phyloP scores from a whole-genome alignment of 345 rosid species.

The Combretum micranthum region DNA sequence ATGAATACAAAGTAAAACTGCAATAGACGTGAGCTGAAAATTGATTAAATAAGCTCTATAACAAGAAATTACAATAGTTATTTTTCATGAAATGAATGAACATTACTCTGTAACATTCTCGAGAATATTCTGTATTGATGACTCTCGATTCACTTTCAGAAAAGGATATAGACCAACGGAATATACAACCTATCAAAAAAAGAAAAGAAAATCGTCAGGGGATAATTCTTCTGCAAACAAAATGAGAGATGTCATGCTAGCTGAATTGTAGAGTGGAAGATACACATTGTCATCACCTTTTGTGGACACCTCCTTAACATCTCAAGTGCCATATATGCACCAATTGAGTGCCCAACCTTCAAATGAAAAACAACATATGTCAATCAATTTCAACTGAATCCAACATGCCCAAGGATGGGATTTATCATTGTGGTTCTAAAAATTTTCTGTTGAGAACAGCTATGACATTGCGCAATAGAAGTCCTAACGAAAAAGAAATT shows the following conservation, averaged over 20 bases:
- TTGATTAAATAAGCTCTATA: background rate
- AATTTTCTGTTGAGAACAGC: too few relatives aligned
- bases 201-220: slow-evolving; percentile 7
- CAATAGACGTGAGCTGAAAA: too few relatives aligned
- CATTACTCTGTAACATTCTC: slow-evolving; percentile 51
- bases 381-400: background rate
- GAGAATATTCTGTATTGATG: slow-evolving; percentile 41
- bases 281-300: slow-evolving; percentile 34
- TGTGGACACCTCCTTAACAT: slow-evolving; percentile 41
- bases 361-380: background rate
- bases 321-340: slow-evolving; percentile 62
- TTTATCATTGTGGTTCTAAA: too few relatives aligned
- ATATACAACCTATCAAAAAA: slow-evolving; percentile 36
- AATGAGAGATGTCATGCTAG: background rate
- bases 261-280: slow-evolving; percentile 2
- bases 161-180: slow-evolving; percentile 75
- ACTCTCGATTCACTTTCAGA: slow-evolving; percentile 49
- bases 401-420: too few relatives aligned
- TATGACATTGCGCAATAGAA: too few relatives aligned
- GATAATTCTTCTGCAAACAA: background rate
- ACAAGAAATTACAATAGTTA: background rate
- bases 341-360: slow-evolving; percentile 90
- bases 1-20: too few relatives aligned
- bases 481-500: too few relatives aligned
- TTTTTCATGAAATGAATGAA: slow-evolving; percentile 9